These are phyloP conservation scores for Eimeria acervulina DNA, from an alignment of 169 alveolate genomes.

Conservation along the genomic window DNA sequence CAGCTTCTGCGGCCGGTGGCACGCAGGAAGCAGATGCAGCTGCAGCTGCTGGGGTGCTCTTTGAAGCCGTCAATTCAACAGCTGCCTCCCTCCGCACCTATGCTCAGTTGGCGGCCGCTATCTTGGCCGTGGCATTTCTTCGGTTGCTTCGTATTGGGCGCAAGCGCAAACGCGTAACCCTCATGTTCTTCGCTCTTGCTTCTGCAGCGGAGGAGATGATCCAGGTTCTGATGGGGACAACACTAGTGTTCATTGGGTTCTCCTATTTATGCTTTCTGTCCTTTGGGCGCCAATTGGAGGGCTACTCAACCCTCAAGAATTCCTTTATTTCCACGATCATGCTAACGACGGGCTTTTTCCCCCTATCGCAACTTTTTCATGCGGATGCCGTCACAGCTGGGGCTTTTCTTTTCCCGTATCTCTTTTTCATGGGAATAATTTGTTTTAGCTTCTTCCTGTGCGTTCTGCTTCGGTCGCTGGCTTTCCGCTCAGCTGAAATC, in stretches of 20 bases:
- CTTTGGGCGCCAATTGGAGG: constrained; percentile 41
- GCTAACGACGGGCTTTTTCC: constrained; percentile 65
- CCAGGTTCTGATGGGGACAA: constrained; percentile 9
- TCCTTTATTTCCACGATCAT: constrained; percentile 49
- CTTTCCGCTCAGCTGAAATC: constrained; percentile 62
- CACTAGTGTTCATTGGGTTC: constrained; percentile 50
- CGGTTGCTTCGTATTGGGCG: constrained; percentile 58
- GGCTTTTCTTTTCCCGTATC: constrained; percentile 46
- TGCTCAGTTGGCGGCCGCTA: constrained; percentile 65
- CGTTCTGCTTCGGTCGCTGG: constrained; percentile 76
- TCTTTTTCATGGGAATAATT: constrained; percentile 60
- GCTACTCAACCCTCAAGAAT: constrained; percentile 26
- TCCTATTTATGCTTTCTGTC: constrained; percentile 45
- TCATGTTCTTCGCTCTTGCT: constrained; percentile 64
- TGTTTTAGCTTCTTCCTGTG: constrained; percentile 59
- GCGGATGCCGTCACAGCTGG: constrained; percentile 65
- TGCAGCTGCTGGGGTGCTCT: constrained; percentile 57
- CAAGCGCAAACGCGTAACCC: constrained; percentile 54
- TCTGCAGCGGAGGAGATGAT: constrained; percentile 62
- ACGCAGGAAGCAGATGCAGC: constrained; percentile 44
- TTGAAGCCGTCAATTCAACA: constrained; percentile 14
- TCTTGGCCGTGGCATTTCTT: constrained; percentile 53
- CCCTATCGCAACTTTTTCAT: constrained; percentile 62
- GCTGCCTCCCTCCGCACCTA: constrained; percentile 44
- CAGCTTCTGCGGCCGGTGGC: constrained; percentile 43